A percentile compares a stretch with the other conserved stretches of the same genome.
Evolutionary conservation across 2,329 filamentous ascomycete species (phyloP).

Genomic region (Venturia nashicola): DNA sequence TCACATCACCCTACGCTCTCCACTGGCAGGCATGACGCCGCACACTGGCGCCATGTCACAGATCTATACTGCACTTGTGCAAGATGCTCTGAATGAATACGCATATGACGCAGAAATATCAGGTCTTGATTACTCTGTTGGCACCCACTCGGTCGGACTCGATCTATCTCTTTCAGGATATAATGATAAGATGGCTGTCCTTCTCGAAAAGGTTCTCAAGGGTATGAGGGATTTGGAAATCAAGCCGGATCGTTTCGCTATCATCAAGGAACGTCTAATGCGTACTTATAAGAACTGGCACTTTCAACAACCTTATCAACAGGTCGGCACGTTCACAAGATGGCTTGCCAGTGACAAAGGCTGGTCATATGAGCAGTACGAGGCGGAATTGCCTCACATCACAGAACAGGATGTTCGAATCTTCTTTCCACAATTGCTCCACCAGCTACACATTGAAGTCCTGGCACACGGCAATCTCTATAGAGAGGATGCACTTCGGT

Average conservation of each 20-base stretch:
- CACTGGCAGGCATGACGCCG: conserved; percentile 66
- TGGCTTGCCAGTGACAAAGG: conserved; percentile 68
- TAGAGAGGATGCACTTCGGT: conserved; percentile 79
- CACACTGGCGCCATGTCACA: conserved; percentile 66
- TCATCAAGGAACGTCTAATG: conserved; percentile 74
- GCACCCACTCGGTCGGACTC: conserved; percentile 58
- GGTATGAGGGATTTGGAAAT: conserved; percentile 78
- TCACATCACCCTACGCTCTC: conserved; percentile 66
- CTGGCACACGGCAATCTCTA: conserved; percentile 87
- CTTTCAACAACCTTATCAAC: conserved; percentile 77
- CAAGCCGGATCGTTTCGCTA: conserved; percentile 75
- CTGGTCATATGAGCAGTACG: conserved; percentile 68
- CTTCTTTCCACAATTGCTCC: conserved; percentile 70
- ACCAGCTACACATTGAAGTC: conserved; percentile 77
- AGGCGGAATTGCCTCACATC: conserved; percentile 62
- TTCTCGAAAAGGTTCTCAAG: conserved; percentile 76
- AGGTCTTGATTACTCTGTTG: conserved; percentile 73
- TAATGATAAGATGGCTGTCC: conserved; percentile 87
- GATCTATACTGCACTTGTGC: conserved; percentile 74
- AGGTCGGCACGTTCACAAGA: conserved; percentile 70
- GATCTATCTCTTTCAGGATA: conserved; percentile 76
- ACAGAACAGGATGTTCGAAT: conserved; percentile 60
- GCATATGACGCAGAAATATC: conserved; percentile 93
- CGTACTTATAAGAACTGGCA: conserved; percentile 50
- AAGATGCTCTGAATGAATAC: conserved; percentile 83